phyloP scores from a whole-genome alignment of 176 grass and related monocot species.

The Aegilops speltoides region DNA sequence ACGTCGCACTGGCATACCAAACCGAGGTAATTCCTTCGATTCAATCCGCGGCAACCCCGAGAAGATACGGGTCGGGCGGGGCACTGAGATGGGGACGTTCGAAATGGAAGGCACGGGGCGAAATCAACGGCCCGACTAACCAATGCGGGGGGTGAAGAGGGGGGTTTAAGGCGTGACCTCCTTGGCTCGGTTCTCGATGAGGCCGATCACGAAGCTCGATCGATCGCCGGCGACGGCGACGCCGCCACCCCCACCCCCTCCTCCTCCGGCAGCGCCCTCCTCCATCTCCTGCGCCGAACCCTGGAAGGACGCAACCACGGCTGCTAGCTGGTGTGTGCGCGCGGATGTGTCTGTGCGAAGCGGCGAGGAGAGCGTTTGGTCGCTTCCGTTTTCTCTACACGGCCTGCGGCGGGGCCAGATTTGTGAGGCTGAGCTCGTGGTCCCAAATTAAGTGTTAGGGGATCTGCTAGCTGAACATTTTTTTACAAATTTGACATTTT shows the following conservation, averaged over 20 bases:
- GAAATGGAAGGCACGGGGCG: background rate
- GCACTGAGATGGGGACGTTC: background rate
- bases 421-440: background rate
- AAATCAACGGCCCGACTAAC: background rate
- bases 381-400: background rate
- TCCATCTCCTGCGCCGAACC: slow-evolving; percentile 35
- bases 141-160: background rate
- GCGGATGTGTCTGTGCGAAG: background rate
- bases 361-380: background rate
- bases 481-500: too few relatives aligned
- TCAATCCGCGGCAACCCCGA: background rate
- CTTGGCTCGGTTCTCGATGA: slow-evolving; percentile 95
- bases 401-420: too few relatives aligned
- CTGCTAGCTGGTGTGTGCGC: background rate
- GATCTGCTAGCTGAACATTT: too few relatives aligned
- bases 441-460: background rate
- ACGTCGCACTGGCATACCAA: background rate
- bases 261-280: slow-evolving; percentile 11
- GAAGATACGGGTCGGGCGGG: background rate
- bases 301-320: background rate
- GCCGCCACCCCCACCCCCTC: background rate
- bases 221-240: slow-evolving; percentile 48
- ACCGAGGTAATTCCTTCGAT: background rate
- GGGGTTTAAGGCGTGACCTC: slow-evolving; percentile 46
- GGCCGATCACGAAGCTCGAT: slow-evolving; percentile 68